These are phyloP conservation scores for Ophiosphaerella korrae DNA, from an alignment of 2,329 filamentous ascomycete genomes.

Conservation along the genomic window DNA sequence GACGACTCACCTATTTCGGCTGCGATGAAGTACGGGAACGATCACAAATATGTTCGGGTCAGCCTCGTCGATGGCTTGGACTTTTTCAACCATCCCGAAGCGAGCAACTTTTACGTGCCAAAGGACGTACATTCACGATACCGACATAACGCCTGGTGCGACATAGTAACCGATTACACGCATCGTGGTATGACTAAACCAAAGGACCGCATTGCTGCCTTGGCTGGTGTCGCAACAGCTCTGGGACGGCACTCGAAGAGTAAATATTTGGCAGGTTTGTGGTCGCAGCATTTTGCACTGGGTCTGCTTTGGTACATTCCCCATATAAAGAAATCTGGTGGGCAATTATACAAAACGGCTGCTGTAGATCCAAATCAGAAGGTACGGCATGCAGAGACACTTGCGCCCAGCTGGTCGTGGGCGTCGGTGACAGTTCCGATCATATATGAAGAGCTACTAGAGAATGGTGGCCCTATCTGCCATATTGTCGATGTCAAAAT, in stretches of 20 bases:
- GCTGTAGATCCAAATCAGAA: conserved; percentile 13
- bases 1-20: conserved; percentile 19
- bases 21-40: conserved; percentile 14
- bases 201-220: conserved; percentile 21
- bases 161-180: conserved; percentile 26
- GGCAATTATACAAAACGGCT: conserved; percentile 11
- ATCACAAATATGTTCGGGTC: conserved; percentile 14
- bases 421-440: conserved; percentile 26
- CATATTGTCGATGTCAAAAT: conserved; percentile 12
- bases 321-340: conserved; percentile 8
- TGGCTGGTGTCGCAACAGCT: conserved; percentile 24
- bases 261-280: conserved; percentile 21
- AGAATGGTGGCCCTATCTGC: conserved; percentile 17
- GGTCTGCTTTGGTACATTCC: conserved; percentile 24
- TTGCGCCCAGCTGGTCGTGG: conserved; percentile 28
- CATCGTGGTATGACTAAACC: conserved; percentile 26
- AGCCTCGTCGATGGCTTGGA: conserved; percentile 17
- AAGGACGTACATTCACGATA: neutral
- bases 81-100: conserved; percentile 12
- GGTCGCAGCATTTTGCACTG: conserved; percentile 17
- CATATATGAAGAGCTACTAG: conserved; percentile 13
- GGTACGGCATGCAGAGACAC: conserved; percentile 16
- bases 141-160: conserved; percentile 20
- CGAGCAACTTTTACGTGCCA: neutral
- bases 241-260: conserved; percentile 14